These are phyloP conservation scores for Leptosphaerulina australis DNA, from an alignment of 2,329 filamentous ascomycete genomes.

Conservation along the genomic window DNA sequence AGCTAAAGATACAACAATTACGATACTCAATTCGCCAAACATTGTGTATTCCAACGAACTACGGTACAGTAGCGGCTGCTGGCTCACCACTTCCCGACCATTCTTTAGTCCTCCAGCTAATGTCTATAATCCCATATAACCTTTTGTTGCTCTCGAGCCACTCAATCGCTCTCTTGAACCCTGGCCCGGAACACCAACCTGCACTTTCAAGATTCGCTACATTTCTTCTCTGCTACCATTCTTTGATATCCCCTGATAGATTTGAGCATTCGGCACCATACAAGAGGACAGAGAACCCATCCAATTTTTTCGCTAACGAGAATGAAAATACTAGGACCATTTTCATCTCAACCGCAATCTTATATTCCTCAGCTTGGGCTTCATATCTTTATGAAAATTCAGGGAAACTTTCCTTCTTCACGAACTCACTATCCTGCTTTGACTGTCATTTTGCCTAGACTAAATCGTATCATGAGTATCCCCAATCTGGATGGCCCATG, in stretches of 20 bases:
- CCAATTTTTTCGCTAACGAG: background rate
- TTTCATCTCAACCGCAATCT: conserved; percentile 21
- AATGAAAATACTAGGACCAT: conserved; percentile 13
- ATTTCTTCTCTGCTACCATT: conserved; percentile 18
- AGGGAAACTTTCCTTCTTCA: conserved; percentile 19
- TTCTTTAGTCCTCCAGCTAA: background rate
- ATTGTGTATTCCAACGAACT: background rate
- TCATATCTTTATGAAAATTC: background rate
- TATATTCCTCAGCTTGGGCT: conserved; percentile 22
- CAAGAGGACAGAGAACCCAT: conserved; percentile 17
- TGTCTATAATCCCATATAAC: background rate
- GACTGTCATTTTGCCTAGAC: background rate
- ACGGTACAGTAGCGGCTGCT: background rate
- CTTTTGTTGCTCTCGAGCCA: conserved; percentile 8
- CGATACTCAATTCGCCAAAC: background rate
- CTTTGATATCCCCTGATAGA: conserved; percentile 15
- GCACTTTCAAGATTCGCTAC: conserved; percentile 14
- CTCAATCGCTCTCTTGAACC: conserved; percentile 25
- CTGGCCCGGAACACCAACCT: conserved; percentile 14
- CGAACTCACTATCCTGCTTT: background rate
- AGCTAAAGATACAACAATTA: too few species aligned
- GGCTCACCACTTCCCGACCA: background rate
- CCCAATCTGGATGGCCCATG: background rate
- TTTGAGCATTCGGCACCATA: conserved; percentile 14
- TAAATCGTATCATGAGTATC: background rate